These are phyloP conservation scores for Thuja plicata DNA, from an alignment of 83 land plant species.

Conservation along the genomic window DNA sequence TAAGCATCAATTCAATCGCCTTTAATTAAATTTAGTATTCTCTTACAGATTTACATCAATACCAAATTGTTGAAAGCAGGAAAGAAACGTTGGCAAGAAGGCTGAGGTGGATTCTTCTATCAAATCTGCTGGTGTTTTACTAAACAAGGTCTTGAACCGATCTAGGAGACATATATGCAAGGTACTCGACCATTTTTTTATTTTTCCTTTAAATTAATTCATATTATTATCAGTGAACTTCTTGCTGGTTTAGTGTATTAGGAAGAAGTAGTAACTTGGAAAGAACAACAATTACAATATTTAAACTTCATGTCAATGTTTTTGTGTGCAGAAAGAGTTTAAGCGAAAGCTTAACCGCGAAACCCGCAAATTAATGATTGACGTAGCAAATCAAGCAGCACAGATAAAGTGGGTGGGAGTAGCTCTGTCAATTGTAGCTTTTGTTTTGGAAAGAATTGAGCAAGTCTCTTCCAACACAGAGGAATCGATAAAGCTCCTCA, in stretches of 20 bases:
- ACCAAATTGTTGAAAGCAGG: not conserved
- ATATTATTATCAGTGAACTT: too few relatives aligned
- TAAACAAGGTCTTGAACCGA: not conserved
- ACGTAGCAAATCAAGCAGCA: not conserved
- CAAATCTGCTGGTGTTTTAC: not conserved
- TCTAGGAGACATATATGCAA: not conserved
- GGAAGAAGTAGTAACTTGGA: too few relatives aligned
- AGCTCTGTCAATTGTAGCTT: not conserved
- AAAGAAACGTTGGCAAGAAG: not conserved
- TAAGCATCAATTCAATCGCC: not conserved
- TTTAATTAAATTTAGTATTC: too few relatives aligned
- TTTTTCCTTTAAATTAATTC: too few relatives aligned
- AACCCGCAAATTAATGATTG: not conserved
- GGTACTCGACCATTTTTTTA: too few relatives aligned
- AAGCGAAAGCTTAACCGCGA: not conserved
- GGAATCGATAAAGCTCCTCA: not conserved
- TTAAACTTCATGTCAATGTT: too few relatives aligned
- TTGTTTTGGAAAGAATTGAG: not conserved
- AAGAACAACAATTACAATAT: too few relatives aligned
- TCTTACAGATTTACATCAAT: too few relatives aligned
- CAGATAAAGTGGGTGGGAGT: not conserved
- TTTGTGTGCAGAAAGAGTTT: not conserved
- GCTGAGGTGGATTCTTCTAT: not conserved
- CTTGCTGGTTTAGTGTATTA: too few relatives aligned
- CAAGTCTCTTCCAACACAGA: not conserved